Evolutionary conservation across 179 eudicot genomes (phyloP), one percentile per base, ranked within the genome.

Genomic region (Drosera spatulata): DNA sequence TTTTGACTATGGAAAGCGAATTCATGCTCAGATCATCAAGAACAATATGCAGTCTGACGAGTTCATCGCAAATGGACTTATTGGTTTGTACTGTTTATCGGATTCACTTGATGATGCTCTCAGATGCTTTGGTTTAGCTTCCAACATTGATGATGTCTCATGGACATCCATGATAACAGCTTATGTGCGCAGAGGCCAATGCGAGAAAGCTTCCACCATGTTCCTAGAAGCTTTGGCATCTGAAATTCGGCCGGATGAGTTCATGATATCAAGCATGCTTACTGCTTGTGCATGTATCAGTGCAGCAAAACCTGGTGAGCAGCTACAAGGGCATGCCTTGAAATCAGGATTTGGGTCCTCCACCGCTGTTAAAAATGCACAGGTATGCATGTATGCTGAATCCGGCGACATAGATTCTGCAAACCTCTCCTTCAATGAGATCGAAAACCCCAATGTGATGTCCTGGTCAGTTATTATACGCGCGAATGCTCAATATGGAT

Each of bases 141-240:
- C 61, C 84, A 87, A 66, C 75, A 74, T 10, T 88, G 91, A 2
- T 82, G 71, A 40, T 67, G 83, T 87, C 41, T 77, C 95, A 8
- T 87, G 95, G 95, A 87, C 84, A 65, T 82, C 91, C 13, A 73
- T 87, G 81, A 87, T 87, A 75, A 84, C 95, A 42, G 91, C 91
- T 56, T 80, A 76, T 77, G 95, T 84, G 59, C 64, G 62, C 50
- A 67, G 77, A 68, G 95, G 95, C 48, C 33, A 22, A 22, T 22
- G 1, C 33, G 59, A 59, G 33, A 83, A 74, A 66, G 91, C 86
- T n/a, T 75, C 22, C 22, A 66, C 68, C 15, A 61, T 79, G 22
- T 87, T 76, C 66, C 40, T 63, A 53, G 68, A 68, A 62, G 73
- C 84, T 81, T 69, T 71, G 43, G 66, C 65, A 50, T 78, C 88